Evolutionary conservation across 345 rosid genomes (phyloP), one percentile per base, ranked within the genome.

Genomic region (Dipteronia dyeriana): DNA sequence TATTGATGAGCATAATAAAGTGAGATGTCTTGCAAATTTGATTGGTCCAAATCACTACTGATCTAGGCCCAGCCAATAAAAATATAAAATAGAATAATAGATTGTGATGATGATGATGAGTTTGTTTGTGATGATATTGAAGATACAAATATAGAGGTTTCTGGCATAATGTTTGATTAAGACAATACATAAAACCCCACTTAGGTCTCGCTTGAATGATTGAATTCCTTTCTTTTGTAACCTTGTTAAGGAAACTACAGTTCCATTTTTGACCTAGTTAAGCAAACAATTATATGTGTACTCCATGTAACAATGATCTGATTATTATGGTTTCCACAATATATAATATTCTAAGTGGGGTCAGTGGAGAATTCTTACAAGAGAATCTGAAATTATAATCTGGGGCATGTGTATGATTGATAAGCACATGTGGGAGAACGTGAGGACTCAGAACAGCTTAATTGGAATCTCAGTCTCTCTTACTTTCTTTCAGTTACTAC

Each of bases 401-500:
- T 34, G 31, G 67, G 78, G 70, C 70, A 29, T 23, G 79, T 66
- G 79, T 68, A 66, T 80, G 83, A 75, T 79, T 79, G 82, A 71
- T 71, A 34, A 71, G 76, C 75, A 68, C 85, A 82, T 75, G 83
- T 75, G 82, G 82, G 78, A 72, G 82, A 85, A 79, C 85, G 87
- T 85, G 85, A 75, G 79, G 79, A 68, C 70, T 71, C 62, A 77
- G 39, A 66, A 60, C 59, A 59, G 75, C 11, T 66, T 34, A 5
- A 34, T 34, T 78, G 84, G 84, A 84, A 81, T 80, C 85, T 79
- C 81, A 66, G 51, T 65, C 77, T 53, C 78, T 81, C 78, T 81
- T 34, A 1, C 81, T 77, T 66, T 71, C 76, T 56, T 39, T 41
- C 83, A 45, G 29, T 53, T 81, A 56, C 79, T 61, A 34, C 73